These are phyloP conservation scores for Sarocladiaceae sp. DNA, from an alignment of 2,329 filamentous ascomycete genomes.

Conservation along the genomic window DNA sequence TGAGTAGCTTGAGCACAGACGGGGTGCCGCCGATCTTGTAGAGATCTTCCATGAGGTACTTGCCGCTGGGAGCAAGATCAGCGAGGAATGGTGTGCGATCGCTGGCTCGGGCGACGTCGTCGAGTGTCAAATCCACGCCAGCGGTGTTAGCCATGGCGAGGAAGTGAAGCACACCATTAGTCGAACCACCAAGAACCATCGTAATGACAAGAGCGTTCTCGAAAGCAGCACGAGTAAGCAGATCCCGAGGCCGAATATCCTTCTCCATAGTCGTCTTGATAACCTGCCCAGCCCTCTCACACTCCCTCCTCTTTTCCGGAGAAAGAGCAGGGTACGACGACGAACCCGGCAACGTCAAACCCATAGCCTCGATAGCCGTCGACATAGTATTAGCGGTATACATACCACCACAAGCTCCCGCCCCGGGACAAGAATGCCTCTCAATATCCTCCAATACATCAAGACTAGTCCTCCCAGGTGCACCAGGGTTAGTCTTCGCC, in stretches of 20 bases:
- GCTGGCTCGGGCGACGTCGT: slow-evolving; percentile 78
- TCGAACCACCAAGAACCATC: slow-evolving; percentile 87
- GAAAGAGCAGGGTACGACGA: slow-evolving; percentile 78
- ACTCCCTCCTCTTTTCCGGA: slow-evolving; percentile 83
- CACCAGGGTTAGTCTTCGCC: slow-evolving; percentile 57
- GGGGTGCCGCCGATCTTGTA: slow-evolving; percentile 84
- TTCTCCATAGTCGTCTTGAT: slow-evolving; percentile 77
- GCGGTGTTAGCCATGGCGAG: slow-evolving; percentile 88
- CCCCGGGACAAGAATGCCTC: slow-evolving; percentile 62
- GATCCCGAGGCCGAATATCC: slow-evolving; percentile 75
- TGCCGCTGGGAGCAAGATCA: slow-evolving; percentile 77
- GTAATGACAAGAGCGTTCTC: slow-evolving; percentile 88
- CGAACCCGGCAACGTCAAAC: slow-evolving; percentile 78
- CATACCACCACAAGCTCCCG: slow-evolving; percentile 78
- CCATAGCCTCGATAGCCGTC: slow-evolving; percentile 88
- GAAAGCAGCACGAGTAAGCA: slow-evolving; percentile 75
- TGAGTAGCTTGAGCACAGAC: slow-evolving; percentile 78
- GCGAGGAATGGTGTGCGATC: slow-evolving; percentile 84
- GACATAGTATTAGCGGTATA: slow-evolving; percentile 95
- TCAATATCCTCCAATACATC: slow-evolving; percentile 85
- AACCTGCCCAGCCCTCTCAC: slow-evolving; percentile 72
- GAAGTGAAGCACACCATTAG: slow-evolving; percentile 84
- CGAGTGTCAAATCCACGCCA: slow-evolving; percentile 69
- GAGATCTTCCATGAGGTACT: slow-evolving; percentile 84
- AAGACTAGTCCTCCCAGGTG: slow-evolving; percentile 62